Conservation (phyloP, 805 yeast species). For the Clavispora carvajalis region DNA sequence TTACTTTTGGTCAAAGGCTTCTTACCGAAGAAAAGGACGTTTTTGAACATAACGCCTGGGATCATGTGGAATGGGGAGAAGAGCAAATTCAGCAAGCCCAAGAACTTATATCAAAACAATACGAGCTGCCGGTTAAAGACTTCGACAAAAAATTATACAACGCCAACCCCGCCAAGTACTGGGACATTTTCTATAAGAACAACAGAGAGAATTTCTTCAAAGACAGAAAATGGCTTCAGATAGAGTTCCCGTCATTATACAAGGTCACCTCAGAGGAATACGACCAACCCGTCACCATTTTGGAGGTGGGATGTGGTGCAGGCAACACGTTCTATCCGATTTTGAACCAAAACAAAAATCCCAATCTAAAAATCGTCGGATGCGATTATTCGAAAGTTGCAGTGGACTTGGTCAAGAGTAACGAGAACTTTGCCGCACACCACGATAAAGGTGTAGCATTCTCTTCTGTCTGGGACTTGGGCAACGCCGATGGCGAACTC, state of each 20-base stretch:
- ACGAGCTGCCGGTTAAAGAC: slow-evolving; percentile 78
- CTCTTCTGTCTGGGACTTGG: slow-evolving; percentile 94
- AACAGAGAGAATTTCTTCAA: slow-evolving; percentile 93
- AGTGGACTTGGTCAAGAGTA: slow-evolving; percentile 71
- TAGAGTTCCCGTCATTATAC: slow-evolving; percentile 85
- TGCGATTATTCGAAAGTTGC: slow-evolving; percentile 90
- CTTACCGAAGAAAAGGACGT: slow-evolving; percentile 72
- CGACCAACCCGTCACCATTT: slow-evolving; percentile 63
- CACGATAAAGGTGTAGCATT: slow-evolving; percentile 47
- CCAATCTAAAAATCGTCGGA: slow-evolving; percentile 67
- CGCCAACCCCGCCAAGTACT: slow-evolving; percentile 82
- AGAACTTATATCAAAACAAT: slow-evolving; percentile 67
- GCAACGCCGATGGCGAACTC: slow-evolving; percentile 63
- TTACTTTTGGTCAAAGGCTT: slow-evolving; percentile 83
- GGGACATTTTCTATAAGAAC: slow-evolving; percentile 92
- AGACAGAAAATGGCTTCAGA: slow-evolving; percentile 92
- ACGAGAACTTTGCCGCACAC: slow-evolving; percentile 54
- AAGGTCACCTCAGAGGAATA: slow-evolving; percentile 64
- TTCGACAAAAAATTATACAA: slow-evolving; percentile 77
- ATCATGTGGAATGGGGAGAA: slow-evolving; percentile 96
- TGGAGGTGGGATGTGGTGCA: slow-evolving; percentile 98
- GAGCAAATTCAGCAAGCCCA: slow-evolving; percentile 77
- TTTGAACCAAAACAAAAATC: slow-evolving; percentile 74
- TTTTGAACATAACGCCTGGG: slow-evolving; percentile 93
- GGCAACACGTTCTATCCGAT: slow-evolving; percentile 96